phyloP scores from a whole-genome alignment of 140 eudicot genomes.

The Oenanthe javanica region DNA sequence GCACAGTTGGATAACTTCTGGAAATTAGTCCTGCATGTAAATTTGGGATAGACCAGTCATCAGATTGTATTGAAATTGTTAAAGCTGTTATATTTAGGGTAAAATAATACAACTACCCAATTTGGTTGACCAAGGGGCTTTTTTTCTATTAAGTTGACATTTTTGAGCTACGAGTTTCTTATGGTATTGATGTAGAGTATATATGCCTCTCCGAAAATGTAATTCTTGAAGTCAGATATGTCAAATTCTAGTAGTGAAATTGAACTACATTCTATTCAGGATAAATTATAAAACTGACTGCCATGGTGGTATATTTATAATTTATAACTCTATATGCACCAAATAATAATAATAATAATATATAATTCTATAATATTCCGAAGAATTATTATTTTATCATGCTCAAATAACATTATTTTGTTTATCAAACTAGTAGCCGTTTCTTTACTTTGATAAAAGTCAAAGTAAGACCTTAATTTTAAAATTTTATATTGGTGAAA shows the following conservation, averaged over 20 bases:
- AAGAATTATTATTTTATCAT: too few species aligned
- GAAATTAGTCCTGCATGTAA: conserved; percentile 2
- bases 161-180: neutral
- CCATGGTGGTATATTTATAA: neutral
- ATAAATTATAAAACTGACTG: too few species aligned
- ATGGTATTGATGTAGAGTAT: too few species aligned
- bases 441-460: neutral
- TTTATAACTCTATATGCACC: too few species aligned
- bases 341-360: too few species aligned
- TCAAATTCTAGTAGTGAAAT: neutral
- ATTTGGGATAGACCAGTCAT: neutral
- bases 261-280: neutral
- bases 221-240: neutral
- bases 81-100: neutral
- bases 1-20: neutral
- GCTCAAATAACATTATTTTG: neutral
- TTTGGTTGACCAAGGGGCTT: neutral
- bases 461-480: neutral
- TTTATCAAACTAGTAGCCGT: neutral
- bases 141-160: neutral
- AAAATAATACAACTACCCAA: neutral
- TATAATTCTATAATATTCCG: neutral
- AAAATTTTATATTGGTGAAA: neutral
- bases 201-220: neutral
- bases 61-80: neutral